A percentile compares a stretch with the other conserved stretches of the same genome.
These are phyloP conservation scores for Pichia californica DNA, from an alignment of 805 yeast genomes.

Conservation along the genomic window DNA sequence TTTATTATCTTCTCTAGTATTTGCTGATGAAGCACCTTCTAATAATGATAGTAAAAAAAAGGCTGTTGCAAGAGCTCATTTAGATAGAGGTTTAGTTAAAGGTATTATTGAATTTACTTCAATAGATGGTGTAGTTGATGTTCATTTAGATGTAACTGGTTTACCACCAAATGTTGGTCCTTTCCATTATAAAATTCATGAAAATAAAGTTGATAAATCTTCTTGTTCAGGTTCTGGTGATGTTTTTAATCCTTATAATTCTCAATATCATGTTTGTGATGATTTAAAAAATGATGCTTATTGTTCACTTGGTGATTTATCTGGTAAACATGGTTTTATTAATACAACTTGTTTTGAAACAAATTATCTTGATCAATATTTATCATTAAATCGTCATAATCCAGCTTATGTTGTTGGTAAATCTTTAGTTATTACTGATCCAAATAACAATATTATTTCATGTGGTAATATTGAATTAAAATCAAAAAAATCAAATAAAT, in stretches of 20 bases:
- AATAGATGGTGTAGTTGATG: slow-evolving; percentile 51
- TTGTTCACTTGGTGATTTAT: slow-evolving; percentile 69
- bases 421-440: slow-evolving; percentile 51
- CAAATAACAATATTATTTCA: slow-evolving; percentile 49
- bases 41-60: slow-evolving; percentile 43
- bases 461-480: slow-evolving; percentile 51
- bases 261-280: slow-evolving; percentile 45
- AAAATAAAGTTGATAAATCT: slow-evolving; percentile 40
- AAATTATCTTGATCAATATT: slow-evolving; percentile 55
- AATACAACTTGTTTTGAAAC: slow-evolving; percentile 64
- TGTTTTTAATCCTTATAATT: slow-evolving; percentile 60
- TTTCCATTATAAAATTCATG: slow-evolving; percentile 64
- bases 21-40: slow-evolving; percentile 39
- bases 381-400: slow-evolving; percentile 51
- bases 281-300: slow-evolving; percentile 42
- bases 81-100: slow-evolving; percentile 37
- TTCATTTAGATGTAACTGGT: slow-evolving; percentile 64
- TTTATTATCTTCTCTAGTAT: slow-evolving; percentile 39
- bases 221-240: slow-evolving; percentile 50
- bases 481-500: slow-evolving; percentile 18
- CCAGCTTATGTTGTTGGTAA: slow-evolving; percentile 55
- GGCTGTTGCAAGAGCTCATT: slow-evolving; percentile 51
- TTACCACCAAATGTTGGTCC: slow-evolving; percentile 64
- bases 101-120: slow-evolving; percentile 57
- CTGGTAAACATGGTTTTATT: slow-evolving; percentile 73